Conservation (phyloP, 805 yeast genomes). For the Sugiyamaella valdiviana region DNA sequence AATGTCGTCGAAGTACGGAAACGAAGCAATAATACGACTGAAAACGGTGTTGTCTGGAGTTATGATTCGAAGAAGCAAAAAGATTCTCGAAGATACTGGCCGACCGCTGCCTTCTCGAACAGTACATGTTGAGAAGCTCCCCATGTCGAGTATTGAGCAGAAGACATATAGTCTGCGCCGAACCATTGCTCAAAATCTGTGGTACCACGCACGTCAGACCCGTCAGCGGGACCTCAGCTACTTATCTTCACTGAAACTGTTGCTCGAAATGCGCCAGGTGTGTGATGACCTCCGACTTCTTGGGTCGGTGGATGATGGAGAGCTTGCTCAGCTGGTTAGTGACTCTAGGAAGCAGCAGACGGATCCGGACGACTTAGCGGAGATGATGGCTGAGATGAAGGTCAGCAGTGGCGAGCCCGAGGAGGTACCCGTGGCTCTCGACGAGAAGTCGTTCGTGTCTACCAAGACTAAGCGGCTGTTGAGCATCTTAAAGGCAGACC, state of each 20-base stretch:
- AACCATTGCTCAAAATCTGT: too few relatives aligned
- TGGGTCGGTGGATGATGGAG: slow-evolving; percentile 4
- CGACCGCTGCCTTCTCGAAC: slow-evolving; percentile 23
- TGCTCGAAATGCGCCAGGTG: slow-evolving; percentile 35
- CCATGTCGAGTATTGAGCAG: background rate
- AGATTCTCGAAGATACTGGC: slow-evolving; percentile 27
- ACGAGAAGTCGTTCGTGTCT: slow-evolving; percentile 23
- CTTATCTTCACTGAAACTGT: slow-evolving; percentile 26
- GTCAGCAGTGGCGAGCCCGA: too few relatives aligned
- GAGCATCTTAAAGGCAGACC: slow-evolving; percentile 31
- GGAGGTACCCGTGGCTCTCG: too few relatives aligned
- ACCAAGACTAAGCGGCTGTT: slow-evolving; percentile 36
- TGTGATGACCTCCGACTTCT: slow-evolving; percentile 30
- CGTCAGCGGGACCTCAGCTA: background rate
- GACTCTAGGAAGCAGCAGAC: background rate
- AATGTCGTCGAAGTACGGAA: slow-evolving; percentile 20
- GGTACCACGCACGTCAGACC: background rate
- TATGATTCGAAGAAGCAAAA: slow-evolving; percentile 45
- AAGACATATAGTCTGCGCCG: too few relatives aligned
- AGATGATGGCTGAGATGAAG: slow-evolving; percentile 23
- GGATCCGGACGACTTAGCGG: slow-evolving; percentile 28
- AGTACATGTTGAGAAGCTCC: slow-evolving; percentile 11
- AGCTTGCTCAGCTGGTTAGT: slow-evolving; percentile 17
- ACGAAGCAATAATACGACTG: slow-evolving; percentile 22
- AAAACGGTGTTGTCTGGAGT: slow-evolving; percentile 28